Base-by-base conservation (phyloP, 345 rosid species). In the Corchorus capsularis region DNA sequence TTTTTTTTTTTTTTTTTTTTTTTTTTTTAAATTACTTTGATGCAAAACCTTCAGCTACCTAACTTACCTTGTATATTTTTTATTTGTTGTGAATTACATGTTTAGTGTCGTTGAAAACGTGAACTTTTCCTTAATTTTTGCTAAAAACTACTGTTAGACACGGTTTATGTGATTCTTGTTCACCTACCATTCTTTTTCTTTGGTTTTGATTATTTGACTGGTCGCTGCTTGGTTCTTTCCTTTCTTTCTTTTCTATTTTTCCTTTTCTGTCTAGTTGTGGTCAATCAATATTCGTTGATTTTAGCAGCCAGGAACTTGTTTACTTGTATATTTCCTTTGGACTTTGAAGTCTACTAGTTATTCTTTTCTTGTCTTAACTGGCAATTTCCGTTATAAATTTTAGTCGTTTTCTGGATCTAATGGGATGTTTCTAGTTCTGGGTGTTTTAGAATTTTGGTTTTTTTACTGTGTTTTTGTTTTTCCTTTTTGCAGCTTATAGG, bases 161-260 rank as follows among this genome's bases (percentile, higher is more conserved):
- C 17, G 27, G 55, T 59, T 59, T 8, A 10, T 35, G 3, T 49
- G n/a, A 22, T 61, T 47, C 27, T 37, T 53, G 49, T 35, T 75
- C 64, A 75, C 72, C 78, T 65, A 65, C 41, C 45, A 6, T 65
- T 75, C 78, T 54, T 22, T 27, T 65, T 75, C 78, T 54, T 22
- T 27, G 19, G 68, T 65, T 75, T 53, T 50, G 59, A 20, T 65
- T 43, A 69, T 53, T 75, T 75, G 72, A 75, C 72, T 61, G 72
- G 72, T 39, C 62, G 78, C 39, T 63, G 71, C 35, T 63, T 15
- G 12, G 4, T 74, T 52, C 47, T 69, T 54, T 35, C 47, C 32
- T 37, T 11, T 0, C 8, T 70, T 53, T 70, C 61, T 34, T 35
- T 35, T 16, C 22, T 54, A 55, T 57, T n/a, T 66, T 13, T 49